Conservation (phyloP, 2,329 filamentous ascomycete genomes). For the Didymella exigua region DNA sequence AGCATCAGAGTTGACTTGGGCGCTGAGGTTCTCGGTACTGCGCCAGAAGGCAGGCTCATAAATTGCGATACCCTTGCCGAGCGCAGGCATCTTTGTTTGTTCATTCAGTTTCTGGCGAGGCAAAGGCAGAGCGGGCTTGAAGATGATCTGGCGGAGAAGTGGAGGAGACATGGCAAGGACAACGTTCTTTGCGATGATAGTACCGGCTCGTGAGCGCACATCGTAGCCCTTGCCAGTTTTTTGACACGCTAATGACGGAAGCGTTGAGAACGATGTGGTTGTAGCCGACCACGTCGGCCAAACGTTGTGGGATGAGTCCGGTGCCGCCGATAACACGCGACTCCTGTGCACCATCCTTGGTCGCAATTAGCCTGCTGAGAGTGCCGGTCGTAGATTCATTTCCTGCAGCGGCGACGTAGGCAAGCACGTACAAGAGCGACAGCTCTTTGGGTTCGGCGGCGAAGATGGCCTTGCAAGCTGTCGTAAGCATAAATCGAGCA, state of each 20-base stretch:
- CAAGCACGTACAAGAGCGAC: slow-evolving; percentile 25
- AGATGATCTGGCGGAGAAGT: slow-evolving; percentile 53
- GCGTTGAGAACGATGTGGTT: slow-evolving; percentile 26
- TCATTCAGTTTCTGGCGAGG: slow-evolving; percentile 48
- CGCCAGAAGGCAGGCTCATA: slow-evolving; percentile 57
- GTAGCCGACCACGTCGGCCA: slow-evolving; percentile 23
- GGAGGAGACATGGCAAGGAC: slow-evolving; percentile 58
- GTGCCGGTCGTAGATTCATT: slow-evolving; percentile 25
- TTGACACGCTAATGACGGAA: slow-evolving; percentile 18
- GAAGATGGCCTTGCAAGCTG: slow-evolving; percentile 21
- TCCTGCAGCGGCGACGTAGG: slow-evolving; percentile 28
- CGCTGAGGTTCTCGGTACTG: slow-evolving; percentile 50
- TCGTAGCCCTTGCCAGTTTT: slow-evolving; percentile 11
- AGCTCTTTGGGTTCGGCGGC: slow-evolving; percentile 21
- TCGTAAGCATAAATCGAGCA: slow-evolving; percentile 17
- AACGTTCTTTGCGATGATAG: slow-evolving; percentile 51
- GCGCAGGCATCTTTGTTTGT: slow-evolving; percentile 53
- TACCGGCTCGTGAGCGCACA: slow-evolving; percentile 23
- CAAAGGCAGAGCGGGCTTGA: slow-evolving; percentile 54
- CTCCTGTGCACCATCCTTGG: slow-evolving; percentile 25
- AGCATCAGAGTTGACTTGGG: slow-evolving; percentile 35
- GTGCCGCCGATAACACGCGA: slow-evolving; percentile 30
- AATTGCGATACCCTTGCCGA: slow-evolving; percentile 59
- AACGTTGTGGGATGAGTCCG: slow-evolving; percentile 23
- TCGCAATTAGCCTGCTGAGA: slow-evolving; percentile 17